Conservation (phyloP, 306 rosid species). For the Corylus americana region DNA sequence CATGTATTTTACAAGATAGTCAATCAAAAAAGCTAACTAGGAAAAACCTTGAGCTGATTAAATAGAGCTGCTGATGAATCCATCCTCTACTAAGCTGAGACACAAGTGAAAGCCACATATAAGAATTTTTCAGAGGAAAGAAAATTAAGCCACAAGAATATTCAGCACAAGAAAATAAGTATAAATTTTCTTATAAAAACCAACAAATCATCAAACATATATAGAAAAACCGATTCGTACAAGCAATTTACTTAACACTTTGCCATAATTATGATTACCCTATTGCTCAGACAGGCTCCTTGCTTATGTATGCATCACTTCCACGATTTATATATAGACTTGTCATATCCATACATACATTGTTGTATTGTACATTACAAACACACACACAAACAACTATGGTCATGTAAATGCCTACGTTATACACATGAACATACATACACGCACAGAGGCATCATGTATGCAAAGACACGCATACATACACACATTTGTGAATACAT, state of each 20-base stretch:
- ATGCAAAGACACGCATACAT: neutral
- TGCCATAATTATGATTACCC: neutral
- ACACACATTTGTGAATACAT: neutral
- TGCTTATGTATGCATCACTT: neutral
- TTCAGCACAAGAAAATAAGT: neutral
- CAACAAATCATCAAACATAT: neutral
- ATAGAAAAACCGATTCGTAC: neutral
- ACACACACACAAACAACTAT: neutral
- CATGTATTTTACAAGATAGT: neutral
- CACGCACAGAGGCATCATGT: neutral
- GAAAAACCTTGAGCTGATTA: conserved; percentile 49
- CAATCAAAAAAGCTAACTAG: neutral
- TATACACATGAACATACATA: neutral
- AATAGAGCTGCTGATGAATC: conserved; percentile 38
- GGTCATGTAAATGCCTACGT: neutral
- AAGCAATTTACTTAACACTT: neutral
- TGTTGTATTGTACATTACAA: too few species aligned
- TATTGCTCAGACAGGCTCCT: neutral
- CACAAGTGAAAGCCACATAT: neutral
- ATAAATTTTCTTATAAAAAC: neutral
- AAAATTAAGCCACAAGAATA: neutral
- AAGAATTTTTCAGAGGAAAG: neutral
- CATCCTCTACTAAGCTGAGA: conserved; percentile 20
- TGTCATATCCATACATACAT: too few species aligned
- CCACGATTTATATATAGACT: too few species aligned